Evolutionary conservation across 805 yeast species (phyloP).

Genomic region (Tetrapisispora nanseiensis): DNA sequence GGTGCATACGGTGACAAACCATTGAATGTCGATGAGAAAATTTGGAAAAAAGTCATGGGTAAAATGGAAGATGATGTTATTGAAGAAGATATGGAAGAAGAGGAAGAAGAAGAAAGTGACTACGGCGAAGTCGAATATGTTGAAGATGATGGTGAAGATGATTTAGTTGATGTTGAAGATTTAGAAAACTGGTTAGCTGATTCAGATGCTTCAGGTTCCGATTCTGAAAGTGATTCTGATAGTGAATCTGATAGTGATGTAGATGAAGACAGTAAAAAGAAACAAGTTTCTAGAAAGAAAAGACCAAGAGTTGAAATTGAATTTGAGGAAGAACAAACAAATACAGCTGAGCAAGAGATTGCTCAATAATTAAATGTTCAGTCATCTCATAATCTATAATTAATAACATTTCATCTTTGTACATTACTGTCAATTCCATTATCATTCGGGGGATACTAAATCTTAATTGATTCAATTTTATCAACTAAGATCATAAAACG

Average conservation of each 20-base stretch:
- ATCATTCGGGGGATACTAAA: neutral
- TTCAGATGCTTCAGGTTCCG: conserved; percentile 30
- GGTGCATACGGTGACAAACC: conserved; percentile 99
- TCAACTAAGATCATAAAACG: too few relatives aligned
- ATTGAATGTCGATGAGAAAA: conserved; percentile 86
- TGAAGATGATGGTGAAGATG: conserved; percentile 82
- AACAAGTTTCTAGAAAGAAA: conserved; percentile 35
- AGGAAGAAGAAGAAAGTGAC: conserved; percentile 42
- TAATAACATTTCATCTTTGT: neutral
- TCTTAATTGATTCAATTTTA: neutral
- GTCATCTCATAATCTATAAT: neutral
- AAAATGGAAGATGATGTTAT: conserved; percentile 65
- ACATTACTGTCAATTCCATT: conserved; percentile 1
- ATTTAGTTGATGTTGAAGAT: conserved; percentile 87
- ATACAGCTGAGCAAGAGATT: conserved; percentile 22
- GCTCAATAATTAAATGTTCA: conserved; percentile 12
- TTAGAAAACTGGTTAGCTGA: conserved; percentile 78
- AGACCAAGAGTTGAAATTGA: conserved; percentile 75
- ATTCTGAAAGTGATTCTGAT: conserved; percentile 28
- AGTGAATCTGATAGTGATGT: conserved; percentile 33
- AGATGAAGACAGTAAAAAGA: conserved; percentile 28
- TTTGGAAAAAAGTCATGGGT: conserved; percentile 91
- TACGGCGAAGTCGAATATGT: conserved; percentile 83
- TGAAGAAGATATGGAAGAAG: conserved; percentile 37
- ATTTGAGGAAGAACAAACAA: conserved; percentile 55